Evolutionary conservation across 1,284 basidiomycete genomes (phyloP), one percentile per base, ranked within the genome.

Genomic region (Termitomyces sp.): DNA sequence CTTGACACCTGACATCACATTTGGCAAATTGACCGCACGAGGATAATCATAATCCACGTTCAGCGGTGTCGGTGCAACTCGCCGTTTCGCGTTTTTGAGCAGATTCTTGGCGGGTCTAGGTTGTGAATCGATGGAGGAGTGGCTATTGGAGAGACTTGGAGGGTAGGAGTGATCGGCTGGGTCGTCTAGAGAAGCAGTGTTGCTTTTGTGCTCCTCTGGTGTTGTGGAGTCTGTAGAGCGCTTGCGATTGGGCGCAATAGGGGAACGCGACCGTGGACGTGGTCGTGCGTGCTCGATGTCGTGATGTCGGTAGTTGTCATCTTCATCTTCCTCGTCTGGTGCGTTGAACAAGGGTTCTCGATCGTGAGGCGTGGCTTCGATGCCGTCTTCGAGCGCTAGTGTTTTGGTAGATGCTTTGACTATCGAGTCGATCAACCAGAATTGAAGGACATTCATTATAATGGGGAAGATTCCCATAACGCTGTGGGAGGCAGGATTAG

Each of bases 401-500:
- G 70, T 50, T 12, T 62, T 70, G 31, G 71, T 67, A 19, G 81
- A 82, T 1, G 84, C 86, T 68, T 90, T 92, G 66, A 93, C 88
- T 58, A 93, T 91, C 0, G 90, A 90, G 70, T 92, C 90, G 55
- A 91, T 90, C 48, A 91, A 72, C 90, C 90, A 92, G 74, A 92
- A 92, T 68, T 96, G 93, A 17, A 94, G 62, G 47, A 94, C 74
- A 68, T 94, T 98, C 94, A 97, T 97, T 55, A 88, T 77, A 58
- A 95, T 86, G 1, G 95, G 95, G 73, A 97, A 95, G 47, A 98
- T 68, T 53, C 93, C 92, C 91, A 98, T 96, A 34, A 87, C 87
- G 64, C 88, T 90, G 61, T 34, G 61, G 61, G 58, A 50, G 30
- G 19, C 3, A 10, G 61, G 12, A 56, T 58, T 34, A 54, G 56